A percentile compares a stretch with the other conserved stretches of the same genome.
These are phyloP conservation scores for Coprinopsis marcescibilis DNA, from an alignment of 768 basidiomycete genomes.

Conservation along the genomic window DNA sequence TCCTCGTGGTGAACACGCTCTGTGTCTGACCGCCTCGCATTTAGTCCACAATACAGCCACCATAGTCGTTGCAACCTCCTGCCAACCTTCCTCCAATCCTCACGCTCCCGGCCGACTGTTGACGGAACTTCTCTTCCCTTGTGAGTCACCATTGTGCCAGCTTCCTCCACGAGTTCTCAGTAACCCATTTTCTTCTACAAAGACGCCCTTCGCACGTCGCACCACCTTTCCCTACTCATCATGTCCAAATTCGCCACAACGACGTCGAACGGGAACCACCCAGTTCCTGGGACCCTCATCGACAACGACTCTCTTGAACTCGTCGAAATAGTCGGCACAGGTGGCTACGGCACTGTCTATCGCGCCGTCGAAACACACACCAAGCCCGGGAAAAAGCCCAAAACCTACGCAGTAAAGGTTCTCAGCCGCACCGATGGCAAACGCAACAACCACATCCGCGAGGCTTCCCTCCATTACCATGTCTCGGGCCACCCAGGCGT, in stretches of 20 bases:
- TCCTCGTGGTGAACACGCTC: too few relatives aligned
- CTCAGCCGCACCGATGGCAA: conserved; percentile 53
- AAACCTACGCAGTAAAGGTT: conserved; percentile 89
- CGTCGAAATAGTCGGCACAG: conserved; percentile 81
- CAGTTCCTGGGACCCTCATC: conserved; percentile 72
- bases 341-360: conserved; percentile 95
- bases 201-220: too few relatives aligned
- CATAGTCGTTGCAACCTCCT: too few relatives aligned
- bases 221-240: too few relatives aligned
- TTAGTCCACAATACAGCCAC: too few relatives aligned
- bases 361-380: conserved; percentile 65
- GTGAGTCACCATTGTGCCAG: neutral
- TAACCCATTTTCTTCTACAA: too few relatives aligned
- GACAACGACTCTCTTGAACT: conserved; percentile 80
- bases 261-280: conserved; percentile 33
- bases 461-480: conserved; percentile 77
- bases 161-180: neutral
- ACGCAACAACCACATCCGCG: conserved; percentile 77
- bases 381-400: conserved; percentile 26
- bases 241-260: conserved; percentile 20
- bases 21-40: too few relatives aligned
- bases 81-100: too few relatives aligned
- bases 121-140: neutral
- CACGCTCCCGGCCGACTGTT: conserved; percentile 20
- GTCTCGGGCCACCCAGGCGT: conserved; percentile 74